Conservation (phyloP, 306 rosid genomes). For the Vigna reflexopilosa region DNA sequence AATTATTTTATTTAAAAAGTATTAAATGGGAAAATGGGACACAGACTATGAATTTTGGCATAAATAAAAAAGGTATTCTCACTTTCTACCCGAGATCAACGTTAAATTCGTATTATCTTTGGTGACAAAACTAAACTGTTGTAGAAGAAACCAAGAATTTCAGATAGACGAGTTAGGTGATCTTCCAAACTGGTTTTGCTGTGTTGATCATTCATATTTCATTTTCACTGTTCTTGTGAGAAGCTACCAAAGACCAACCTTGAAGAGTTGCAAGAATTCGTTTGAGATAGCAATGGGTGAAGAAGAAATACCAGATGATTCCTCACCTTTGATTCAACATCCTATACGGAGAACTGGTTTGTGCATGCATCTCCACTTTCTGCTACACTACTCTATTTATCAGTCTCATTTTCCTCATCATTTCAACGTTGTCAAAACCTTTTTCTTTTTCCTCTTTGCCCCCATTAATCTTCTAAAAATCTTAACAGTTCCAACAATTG, state of each 20-base stretch:
- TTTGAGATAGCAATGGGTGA: constrained; percentile 28
- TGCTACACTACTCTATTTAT: background rate
- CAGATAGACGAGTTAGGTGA: background rate
- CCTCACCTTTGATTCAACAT: background rate
- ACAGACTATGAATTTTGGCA: background rate
- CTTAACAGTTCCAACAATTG: background rate
- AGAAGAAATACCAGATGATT: background rate
- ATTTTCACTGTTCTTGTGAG: background rate
- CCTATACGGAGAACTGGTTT: constrained; percentile 43
- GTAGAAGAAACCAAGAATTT: background rate
- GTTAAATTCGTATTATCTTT: background rate
- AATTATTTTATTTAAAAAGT: background rate
- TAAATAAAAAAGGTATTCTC: background rate
- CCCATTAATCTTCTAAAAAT: constrained; percentile 1
- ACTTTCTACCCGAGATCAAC: background rate
- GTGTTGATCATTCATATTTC: background rate
- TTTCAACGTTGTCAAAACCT: background rate
- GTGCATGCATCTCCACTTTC: background rate
- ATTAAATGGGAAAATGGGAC: background rate
- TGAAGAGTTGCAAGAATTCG: background rate
- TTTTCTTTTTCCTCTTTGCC: no score
- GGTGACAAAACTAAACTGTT: background rate
- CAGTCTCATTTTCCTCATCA: background rate
- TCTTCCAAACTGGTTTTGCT: no score
- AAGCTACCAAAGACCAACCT: background rate